Evolutionary conservation across 495 filamentous ascomycete species (phyloP).

Genomic region (Lepidopterella palustris): DNA sequence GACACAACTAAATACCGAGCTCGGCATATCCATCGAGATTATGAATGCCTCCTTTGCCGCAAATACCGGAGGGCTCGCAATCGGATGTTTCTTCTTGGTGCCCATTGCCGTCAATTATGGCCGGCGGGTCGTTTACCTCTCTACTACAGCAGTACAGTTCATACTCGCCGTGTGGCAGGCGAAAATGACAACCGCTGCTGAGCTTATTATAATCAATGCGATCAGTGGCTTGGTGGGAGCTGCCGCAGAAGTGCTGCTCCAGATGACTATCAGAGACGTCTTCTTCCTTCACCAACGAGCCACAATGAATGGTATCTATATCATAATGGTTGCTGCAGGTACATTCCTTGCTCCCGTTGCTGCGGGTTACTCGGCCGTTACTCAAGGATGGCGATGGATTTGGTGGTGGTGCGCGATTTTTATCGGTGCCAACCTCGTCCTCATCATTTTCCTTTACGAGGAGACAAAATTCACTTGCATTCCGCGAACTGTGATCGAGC

Average conservation of each 20-base stretch:
- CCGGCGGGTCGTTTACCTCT: slow-evolving; percentile 41
- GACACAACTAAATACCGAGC: slow-evolving; percentile 38
- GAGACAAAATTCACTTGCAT: slow-evolving; percentile 39
- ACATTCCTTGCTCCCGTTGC: slow-evolving; percentile 41
- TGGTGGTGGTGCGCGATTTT: slow-evolving; percentile 49
- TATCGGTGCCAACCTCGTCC: slow-evolving; percentile 36
- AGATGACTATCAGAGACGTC: slow-evolving; percentile 44
- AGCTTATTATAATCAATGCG: slow-evolving; percentile 35
- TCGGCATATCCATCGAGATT: slow-evolving; percentile 35
- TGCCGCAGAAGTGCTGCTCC: slow-evolving; percentile 41
- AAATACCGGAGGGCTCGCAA: slow-evolving; percentile 36
- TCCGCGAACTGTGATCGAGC: not conserved
- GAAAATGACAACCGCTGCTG: slow-evolving; percentile 30
- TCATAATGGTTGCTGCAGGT: slow-evolving; percentile 34
- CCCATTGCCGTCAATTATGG: slow-evolving; percentile 45
- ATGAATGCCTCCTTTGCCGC: slow-evolving; percentile 40
- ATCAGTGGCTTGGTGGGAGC: slow-evolving; percentile 38
- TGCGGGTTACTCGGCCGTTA: slow-evolving; percentile 41
- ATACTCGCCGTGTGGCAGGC: slow-evolving; percentile 40
- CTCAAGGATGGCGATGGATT: slow-evolving; percentile 47
- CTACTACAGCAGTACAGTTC: slow-evolving; percentile 36
- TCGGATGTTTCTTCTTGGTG: slow-evolving; percentile 42
- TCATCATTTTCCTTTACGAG: slow-evolving; percentile 41
- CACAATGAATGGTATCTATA: slow-evolving; percentile 39
- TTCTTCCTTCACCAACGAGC: slow-evolving; percentile 47